These are phyloP conservation scores for Blastocladiella britannica DNA, from an alignment of 192 early-diverging fungal genomes.

Conservation along the genomic window DNA sequence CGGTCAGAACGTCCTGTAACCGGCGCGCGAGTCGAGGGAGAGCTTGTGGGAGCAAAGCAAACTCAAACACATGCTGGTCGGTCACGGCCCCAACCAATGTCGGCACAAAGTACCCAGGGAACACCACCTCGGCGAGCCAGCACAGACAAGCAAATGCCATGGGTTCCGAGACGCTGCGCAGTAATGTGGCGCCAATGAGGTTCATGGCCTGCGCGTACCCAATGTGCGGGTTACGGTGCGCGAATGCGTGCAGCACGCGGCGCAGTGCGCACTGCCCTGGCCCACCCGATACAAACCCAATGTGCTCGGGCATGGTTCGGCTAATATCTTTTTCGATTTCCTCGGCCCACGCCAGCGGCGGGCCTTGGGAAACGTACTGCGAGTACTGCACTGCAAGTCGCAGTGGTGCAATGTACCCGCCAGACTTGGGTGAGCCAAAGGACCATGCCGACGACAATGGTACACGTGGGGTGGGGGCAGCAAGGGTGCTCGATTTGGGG, in stretches of 20 bases:
- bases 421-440: too few species aligned
- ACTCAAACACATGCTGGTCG: constrained; percentile 31
- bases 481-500: too few species aligned
- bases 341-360: constrained; percentile 17
- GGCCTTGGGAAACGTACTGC: too few species aligned
- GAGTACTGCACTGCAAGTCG: too few species aligned
- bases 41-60: constrained; percentile 18
- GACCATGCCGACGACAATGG: too few species aligned
- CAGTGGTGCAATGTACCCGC: too few species aligned
- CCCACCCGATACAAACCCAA: constrained; percentile 26
- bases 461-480: too few species aligned
- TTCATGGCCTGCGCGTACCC: constrained; percentile 44
- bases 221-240: constrained; percentile 34
- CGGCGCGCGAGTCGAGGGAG: constrained; percentile 9
- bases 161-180: constrained; percentile 29
- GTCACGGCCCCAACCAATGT: constrained; percentile 37
- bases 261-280: constrained; percentile 27
- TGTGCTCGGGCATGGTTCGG: constrained; percentile 34
- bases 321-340: constrained; percentile 41
- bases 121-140: constrained; percentile 27
- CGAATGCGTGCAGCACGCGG: constrained; percentile 30
- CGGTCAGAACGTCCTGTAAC: not conserved
- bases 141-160: constrained; percentile 39
- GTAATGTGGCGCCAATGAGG: constrained; percentile 29
- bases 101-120: constrained; percentile 39